Conservation (phyloP, 352 stramenopile species). For the Lagenidium sp. region DNA sequence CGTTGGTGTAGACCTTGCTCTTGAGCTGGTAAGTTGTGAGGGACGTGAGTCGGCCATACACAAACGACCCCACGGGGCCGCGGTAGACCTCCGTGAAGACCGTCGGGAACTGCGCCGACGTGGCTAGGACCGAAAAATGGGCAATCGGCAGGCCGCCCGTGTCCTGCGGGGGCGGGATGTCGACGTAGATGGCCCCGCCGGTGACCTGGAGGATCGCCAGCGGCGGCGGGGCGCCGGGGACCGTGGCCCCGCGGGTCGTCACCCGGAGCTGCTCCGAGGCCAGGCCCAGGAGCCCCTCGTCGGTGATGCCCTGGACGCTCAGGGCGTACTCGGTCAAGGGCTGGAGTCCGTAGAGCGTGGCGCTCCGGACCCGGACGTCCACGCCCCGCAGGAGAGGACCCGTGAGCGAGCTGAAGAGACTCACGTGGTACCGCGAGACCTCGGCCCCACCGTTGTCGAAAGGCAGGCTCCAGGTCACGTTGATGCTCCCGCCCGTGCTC, state of each 20-base stretch:
- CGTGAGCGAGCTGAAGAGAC: background rate
- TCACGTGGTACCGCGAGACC: slow-evolving; percentile 24
- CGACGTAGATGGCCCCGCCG: slow-evolving; percentile 31
- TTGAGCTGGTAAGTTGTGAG: slow-evolving; percentile 36
- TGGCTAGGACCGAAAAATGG: slow-evolving; percentile 16
- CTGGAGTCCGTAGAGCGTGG: slow-evolving; percentile 16
- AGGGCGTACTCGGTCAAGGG: slow-evolving; percentile 22
- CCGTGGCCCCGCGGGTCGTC: slow-evolving; percentile 19
- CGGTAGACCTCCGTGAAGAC: slow-evolving; percentile 36
- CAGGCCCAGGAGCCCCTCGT: slow-evolving; percentile 17
- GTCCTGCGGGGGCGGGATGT: slow-evolving; percentile 24
- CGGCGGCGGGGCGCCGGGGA: slow-evolving; percentile 23
- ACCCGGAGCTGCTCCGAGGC: slow-evolving; percentile 9
- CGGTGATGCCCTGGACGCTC: slow-evolving; percentile 24
- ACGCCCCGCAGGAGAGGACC: background rate
- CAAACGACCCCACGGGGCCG: slow-evolving; percentile 9
- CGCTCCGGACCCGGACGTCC: slow-evolving; percentile 5
- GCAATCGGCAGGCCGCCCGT: slow-evolving; percentile 21
- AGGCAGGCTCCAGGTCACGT: slow-evolving; percentile 29
- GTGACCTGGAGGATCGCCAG: slow-evolving; percentile 18
- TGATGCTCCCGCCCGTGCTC: slow-evolving; percentile 29
- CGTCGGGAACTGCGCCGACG: slow-evolving; percentile 24
- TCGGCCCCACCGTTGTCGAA: slow-evolving; percentile 28
- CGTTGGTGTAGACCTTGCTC: slow-evolving; percentile 26
- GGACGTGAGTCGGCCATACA: slow-evolving; percentile 22